These are phyloP conservation scores for Nitzschia sp. DNA, from an alignment of 108 stramenopile genomes.

Conservation along the genomic window DNA sequence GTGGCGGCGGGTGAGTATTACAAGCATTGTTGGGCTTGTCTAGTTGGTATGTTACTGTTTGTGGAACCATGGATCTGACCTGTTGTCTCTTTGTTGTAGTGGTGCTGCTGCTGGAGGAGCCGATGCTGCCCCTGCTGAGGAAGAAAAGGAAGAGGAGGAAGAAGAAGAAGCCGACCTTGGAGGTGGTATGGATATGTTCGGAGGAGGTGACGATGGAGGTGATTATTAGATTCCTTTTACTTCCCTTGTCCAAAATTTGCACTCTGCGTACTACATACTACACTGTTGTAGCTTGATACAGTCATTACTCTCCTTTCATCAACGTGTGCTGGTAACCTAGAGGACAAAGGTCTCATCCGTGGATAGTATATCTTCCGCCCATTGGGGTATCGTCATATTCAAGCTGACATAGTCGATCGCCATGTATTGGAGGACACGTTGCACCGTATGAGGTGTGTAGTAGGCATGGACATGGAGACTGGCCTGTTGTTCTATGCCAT, in stretches of 20 bases:
- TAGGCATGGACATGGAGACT: slow-evolving; percentile 32
- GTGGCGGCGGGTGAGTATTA: slow-evolving; percentile 60
- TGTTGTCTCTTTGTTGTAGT: slow-evolving; percentile 5
- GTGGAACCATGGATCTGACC: not conserved
- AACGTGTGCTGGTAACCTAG: not conserved
- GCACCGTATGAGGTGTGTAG: slow-evolving; percentile 55
- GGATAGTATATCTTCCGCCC: slow-evolving; percentile 56
- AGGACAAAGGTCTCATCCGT: not conserved
- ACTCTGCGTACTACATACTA: not conserved
- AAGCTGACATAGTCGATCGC: slow-evolving; percentile 60
- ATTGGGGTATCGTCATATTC: slow-evolving; percentile 47
- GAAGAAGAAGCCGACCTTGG: slow-evolving; percentile 61
- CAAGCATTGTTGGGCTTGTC: not conserved
- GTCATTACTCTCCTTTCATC: not conserved
- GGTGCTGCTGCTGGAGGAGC: slow-evolving; percentile 55
- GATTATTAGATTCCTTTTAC: slow-evolving; percentile 27
- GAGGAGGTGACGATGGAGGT: slow-evolving; percentile 46
- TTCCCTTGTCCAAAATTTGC: not conserved
- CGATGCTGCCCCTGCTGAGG: slow-evolving; percentile 42
- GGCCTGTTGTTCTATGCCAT: slow-evolving; percentile 18
- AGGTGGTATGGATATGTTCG: slow-evolving; percentile 84
- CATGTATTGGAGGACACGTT: slow-evolving; percentile 54
- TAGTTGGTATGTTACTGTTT: slow-evolving; percentile 3
- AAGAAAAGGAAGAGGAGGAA: slow-evolving; percentile 51
- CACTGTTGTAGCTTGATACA: too few species aligned